These are phyloP conservation scores for Termitomyces sp. DNA, from an alignment of 768 basidiomycete genomes.

Conservation along the genomic window DNA sequence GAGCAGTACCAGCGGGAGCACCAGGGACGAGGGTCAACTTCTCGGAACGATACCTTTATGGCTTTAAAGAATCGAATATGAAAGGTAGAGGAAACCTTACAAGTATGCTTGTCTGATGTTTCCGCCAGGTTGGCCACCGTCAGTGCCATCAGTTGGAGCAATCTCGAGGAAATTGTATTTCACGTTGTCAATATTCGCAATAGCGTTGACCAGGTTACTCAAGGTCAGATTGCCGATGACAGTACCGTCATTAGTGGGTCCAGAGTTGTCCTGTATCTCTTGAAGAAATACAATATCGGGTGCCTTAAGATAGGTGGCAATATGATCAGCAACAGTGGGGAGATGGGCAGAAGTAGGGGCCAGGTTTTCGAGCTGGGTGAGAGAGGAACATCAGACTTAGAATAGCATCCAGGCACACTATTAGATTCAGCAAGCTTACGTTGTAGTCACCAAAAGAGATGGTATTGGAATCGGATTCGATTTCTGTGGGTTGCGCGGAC, in stretches of 20 bases:
- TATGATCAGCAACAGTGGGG: slow-evolving; percentile 48
- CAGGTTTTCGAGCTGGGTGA: slow-evolving; percentile 51
- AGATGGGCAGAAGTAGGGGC: slow-evolving; percentile 46
- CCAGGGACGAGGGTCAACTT: slow-evolving; percentile 44
- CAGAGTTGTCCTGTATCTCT: slow-evolving; percentile 62
- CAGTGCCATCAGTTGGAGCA: slow-evolving; percentile 47
- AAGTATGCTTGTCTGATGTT: slow-evolving; percentile 61
- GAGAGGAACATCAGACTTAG: background rate
- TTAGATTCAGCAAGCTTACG: slow-evolving; percentile 24
- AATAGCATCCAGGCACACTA: background rate
- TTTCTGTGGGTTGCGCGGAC: slow-evolving; percentile 33
- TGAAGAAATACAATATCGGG: slow-evolving; percentile 64
- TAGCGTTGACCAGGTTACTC: slow-evolving; percentile 43
- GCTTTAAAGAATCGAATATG: background rate
- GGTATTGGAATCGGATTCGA: slow-evolving; percentile 30
- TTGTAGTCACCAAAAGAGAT: slow-evolving; percentile 62
- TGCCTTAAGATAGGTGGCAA: slow-evolving; percentile 40
- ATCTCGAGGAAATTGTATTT: slow-evolving; percentile 48
- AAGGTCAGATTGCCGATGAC: slow-evolving; percentile 54
- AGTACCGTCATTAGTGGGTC: slow-evolving; percentile 47
- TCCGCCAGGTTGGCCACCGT: slow-evolving; percentile 60
- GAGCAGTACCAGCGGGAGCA: slow-evolving; percentile 43
- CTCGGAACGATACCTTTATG: slow-evolving; percentile 42
- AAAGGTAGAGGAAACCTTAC: slow-evolving; percentile 25
- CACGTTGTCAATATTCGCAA: slow-evolving; percentile 38